These are phyloP conservation scores for Athelia psychrophila DNA, from an alignment of 1,284 basidiomycete species.

Conservation along the genomic window DNA sequence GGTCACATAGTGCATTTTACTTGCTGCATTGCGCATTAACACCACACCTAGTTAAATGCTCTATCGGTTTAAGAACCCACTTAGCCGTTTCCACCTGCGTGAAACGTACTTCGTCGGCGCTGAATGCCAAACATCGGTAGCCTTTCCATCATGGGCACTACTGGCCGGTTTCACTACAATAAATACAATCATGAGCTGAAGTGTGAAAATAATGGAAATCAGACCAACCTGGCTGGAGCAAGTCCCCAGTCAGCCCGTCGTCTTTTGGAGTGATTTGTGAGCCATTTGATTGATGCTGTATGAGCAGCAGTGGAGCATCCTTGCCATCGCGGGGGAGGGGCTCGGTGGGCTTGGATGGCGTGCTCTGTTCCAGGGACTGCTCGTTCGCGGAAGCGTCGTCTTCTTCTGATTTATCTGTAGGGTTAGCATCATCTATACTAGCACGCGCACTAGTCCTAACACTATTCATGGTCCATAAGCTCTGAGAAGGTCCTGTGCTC, in stretches of 20 bases:
- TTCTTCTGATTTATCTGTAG: slow-evolving; percentile 14
- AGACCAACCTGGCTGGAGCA: too few relatives aligned
- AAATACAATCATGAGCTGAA: not conserved
- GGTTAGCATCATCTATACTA: slow-evolving; percentile 30
- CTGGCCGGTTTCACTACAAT: not conserved
- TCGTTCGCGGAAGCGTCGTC: slow-evolving; percentile 6
- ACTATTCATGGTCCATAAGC: slow-evolving; percentile 57
- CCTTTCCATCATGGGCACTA: not conserved
- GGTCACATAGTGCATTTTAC: too few relatives aligned
- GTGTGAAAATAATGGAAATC: too few relatives aligned
- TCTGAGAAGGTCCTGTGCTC: slow-evolving; percentile 43
- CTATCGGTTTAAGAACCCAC: too few relatives aligned
- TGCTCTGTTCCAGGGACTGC: not conserved
- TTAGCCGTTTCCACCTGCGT: too few relatives aligned
- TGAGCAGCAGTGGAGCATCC: not conserved
- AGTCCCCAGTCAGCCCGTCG: not conserved
- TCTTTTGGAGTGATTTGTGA: not conserved
- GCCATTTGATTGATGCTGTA: not conserved
- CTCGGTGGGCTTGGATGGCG: slow-evolving; percentile 19
- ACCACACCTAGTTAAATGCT: too few relatives aligned
- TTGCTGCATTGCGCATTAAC: too few relatives aligned
- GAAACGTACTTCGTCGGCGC: too few relatives aligned
- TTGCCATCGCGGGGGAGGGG: slow-evolving; percentile 16
- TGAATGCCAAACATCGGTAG: too few relatives aligned
- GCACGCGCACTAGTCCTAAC: slow-evolving; percentile 47